Evolutionary conservation across 1,139 yeast genomes (phyloP).

Genomic region (Magnusiomyces tetraspermus): DNA sequence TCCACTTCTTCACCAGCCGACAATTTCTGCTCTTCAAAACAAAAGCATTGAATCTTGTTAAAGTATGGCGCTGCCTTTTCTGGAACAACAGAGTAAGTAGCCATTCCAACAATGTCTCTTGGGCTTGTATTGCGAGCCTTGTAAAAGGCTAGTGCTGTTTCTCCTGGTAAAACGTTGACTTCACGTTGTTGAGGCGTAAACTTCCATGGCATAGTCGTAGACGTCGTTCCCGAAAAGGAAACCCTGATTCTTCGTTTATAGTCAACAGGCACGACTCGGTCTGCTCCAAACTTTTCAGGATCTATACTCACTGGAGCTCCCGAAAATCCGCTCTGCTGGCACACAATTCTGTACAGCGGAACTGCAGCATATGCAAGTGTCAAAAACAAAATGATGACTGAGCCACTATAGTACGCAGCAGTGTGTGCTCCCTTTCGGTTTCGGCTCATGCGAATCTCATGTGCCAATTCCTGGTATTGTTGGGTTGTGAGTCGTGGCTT

Average conservation of each 20-base stretch:
- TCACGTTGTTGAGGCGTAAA: slow-evolving; percentile 92
- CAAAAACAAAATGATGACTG: slow-evolving; percentile 61
- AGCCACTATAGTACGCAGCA: slow-evolving; percentile 61
- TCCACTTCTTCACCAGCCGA: slow-evolving; percentile 97
- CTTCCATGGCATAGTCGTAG: slow-evolving; percentile 90
- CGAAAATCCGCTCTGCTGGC: slow-evolving; percentile 94
- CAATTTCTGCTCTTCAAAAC: slow-evolving; percentile 92
- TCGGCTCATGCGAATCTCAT: slow-evolving; percentile 28
- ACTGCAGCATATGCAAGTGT: slow-evolving; percentile 88
- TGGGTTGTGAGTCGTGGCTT: slow-evolving; percentile 8
- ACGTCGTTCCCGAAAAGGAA: slow-evolving; percentile 84
- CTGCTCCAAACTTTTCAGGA: slow-evolving; percentile 67
- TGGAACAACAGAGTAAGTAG: slow-evolving; percentile 92
- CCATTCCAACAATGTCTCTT: slow-evolving; percentile 95
- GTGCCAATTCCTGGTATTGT: slow-evolving; percentile 22
- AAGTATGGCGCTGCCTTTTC: slow-evolving; percentile 95
- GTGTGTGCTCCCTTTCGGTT: slow-evolving; percentile 36
- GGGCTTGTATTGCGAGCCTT: slow-evolving; percentile 80
- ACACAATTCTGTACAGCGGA: slow-evolving; percentile 82
- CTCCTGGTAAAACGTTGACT: slow-evolving; percentile 92
- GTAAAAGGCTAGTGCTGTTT: slow-evolving; percentile 93
- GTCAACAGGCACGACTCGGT: slow-evolving; percentile 79
- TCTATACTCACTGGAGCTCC: slow-evolving; percentile 87
- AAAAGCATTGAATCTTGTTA: slow-evolving; percentile 93
- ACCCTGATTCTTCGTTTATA: slow-evolving; percentile 73